phyloP scores from a whole-genome alignment of 1,284 basidiomycete genomes.

The Pterula multifida region DNA sequence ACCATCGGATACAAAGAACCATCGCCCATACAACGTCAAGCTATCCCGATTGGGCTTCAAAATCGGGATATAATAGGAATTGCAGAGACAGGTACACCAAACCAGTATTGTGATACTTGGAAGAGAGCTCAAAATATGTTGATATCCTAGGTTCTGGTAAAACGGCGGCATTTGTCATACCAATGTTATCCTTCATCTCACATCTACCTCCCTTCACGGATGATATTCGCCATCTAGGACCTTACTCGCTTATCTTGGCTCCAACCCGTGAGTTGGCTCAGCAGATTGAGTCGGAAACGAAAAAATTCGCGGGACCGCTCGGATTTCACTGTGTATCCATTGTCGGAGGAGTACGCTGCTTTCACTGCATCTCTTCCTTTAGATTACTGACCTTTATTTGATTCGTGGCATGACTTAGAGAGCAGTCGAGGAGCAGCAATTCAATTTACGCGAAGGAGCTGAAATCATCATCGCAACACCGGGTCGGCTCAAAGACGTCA shows the following conservation, averaged over 20 bases:
- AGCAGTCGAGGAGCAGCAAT: slow-evolving; percentile 93
- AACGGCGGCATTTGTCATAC: slow-evolving; percentile 98
- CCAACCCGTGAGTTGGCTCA: slow-evolving; percentile 97
- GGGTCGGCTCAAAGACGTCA: slow-evolving; percentile 93
- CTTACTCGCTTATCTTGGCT: slow-evolving; percentile 87
- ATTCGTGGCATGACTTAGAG: slow-evolving; percentile 29
- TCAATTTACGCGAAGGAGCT: slow-evolving; percentile 88
- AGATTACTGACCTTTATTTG: slow-evolving; percentile 2
- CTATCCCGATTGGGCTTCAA: slow-evolving; percentile 93
- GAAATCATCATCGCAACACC: slow-evolving; percentile 99
- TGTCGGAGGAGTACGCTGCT: slow-evolving; percentile 76
- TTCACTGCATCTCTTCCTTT: no score
- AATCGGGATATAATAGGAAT: slow-evolving; percentile 97
- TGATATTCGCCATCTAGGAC: slow-evolving; percentile 86
- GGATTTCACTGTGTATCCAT: slow-evolving; percentile 94
- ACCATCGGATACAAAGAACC: slow-evolving; percentile 94
- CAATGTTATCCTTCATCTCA: slow-evolving; percentile 92
- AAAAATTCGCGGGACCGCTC: slow-evolving; percentile 81
- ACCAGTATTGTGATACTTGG: no score
- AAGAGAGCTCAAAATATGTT: no score
- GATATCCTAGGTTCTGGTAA: slow-evolving; percentile 87
- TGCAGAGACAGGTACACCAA: slow-evolving; percentile 78
- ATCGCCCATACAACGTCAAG: slow-evolving; percentile 93
- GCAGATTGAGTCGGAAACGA: slow-evolving; percentile 90
- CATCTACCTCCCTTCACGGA: slow-evolving; percentile 78